Evolutionary conservation across 805 yeast genomes (phyloP).

Genomic region (Peterozyma xylosa): DNA sequence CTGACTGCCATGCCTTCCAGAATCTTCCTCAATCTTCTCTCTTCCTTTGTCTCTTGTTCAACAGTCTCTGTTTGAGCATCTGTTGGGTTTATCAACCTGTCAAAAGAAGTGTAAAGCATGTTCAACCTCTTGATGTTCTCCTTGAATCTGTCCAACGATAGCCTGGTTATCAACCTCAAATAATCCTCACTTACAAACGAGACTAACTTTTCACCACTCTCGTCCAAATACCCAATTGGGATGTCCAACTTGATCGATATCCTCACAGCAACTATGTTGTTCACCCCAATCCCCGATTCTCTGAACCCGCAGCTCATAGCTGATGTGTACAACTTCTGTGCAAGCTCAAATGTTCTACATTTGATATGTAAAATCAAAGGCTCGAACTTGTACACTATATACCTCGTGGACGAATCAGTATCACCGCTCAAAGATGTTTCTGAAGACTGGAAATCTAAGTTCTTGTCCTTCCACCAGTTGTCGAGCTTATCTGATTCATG

Average conservation of each 20-base stretch:
- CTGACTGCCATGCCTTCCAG: slow-evolving; percentile 39
- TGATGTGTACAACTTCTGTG: slow-evolving; percentile 52
- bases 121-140: slow-evolving; percentile 58
- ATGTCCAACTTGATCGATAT: slow-evolving; percentile 67
- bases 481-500: slow-evolving; percentile 47
- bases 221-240: slow-evolving; percentile 58
- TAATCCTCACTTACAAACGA: slow-evolving; percentile 47
- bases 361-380: slow-evolving; percentile 82
- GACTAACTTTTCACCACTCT: slow-evolving; percentile 20
- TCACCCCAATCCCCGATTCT: slow-evolving; percentile 80
- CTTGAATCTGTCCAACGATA: slow-evolving; percentile 55
- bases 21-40: slow-evolving; percentile 44
- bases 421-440: slow-evolving; percentile 1
- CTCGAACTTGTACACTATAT: slow-evolving; percentile 71
- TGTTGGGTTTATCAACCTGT: slow-evolving; percentile 17
- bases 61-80: not conserved
- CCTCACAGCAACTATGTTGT: slow-evolving; percentile 71
- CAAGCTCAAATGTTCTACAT: slow-evolving; percentile 54
- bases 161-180: slow-evolving; percentile 38
- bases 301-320: slow-evolving; percentile 86
- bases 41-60: slow-evolving; percentile 44
- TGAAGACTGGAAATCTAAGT: slow-evolving; percentile 14
- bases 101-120: slow-evolving; percentile 36
- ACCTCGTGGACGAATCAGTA: slow-evolving; percentile 29
- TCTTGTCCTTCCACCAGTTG: slow-evolving; percentile 36